Conservation (phyloP, 257 asterid species). For the Nicotiana paniculata region DNA sequence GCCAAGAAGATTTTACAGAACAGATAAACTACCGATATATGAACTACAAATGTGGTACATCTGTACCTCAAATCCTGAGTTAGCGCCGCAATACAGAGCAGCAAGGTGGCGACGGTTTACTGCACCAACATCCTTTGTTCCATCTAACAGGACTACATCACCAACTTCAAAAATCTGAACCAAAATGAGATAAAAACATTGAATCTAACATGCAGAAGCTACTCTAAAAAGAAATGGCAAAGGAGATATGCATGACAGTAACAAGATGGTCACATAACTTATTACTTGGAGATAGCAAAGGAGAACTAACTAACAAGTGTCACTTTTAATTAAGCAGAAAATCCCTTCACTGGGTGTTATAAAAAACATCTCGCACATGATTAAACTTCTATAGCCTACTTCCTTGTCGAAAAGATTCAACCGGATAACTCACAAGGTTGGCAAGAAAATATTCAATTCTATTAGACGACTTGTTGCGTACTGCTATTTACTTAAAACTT, state of each 20-base stretch:
- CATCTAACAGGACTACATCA: constrained; percentile 64
- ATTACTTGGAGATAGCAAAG: background rate
- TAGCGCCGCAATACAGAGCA: constrained; percentile 79
- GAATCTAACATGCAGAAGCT: background rate
- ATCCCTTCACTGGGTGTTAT: background rate
- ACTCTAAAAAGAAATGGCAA: background rate
- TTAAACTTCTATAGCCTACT: background rate
- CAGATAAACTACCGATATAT: too few species aligned
- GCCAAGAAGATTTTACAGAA: too few species aligned
- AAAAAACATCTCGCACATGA: background rate
- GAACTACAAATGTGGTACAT: background rate
- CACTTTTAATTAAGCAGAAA: background rate
- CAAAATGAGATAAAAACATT: background rate
- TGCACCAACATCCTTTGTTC: constrained; percentile 78
- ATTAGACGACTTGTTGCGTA: background rate
- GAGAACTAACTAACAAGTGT: background rate
- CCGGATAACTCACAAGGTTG: background rate
- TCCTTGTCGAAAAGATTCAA: background rate
- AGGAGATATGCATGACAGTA: background rate
- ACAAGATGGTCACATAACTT: background rate
- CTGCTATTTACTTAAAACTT: background rate
- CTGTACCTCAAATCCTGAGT: constrained; percentile 85
- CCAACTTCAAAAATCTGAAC: constrained; percentile 86
- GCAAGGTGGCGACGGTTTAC: constrained; percentile 63
- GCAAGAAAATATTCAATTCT: background rate